A percentile compares a stretch with the other conserved stretches of the same genome.
These are phyloP conservation scores for Diplocarpon rosae DNA, from an alignment of 2,329 filamentous ascomycete species.

Conservation along the genomic window DNA sequence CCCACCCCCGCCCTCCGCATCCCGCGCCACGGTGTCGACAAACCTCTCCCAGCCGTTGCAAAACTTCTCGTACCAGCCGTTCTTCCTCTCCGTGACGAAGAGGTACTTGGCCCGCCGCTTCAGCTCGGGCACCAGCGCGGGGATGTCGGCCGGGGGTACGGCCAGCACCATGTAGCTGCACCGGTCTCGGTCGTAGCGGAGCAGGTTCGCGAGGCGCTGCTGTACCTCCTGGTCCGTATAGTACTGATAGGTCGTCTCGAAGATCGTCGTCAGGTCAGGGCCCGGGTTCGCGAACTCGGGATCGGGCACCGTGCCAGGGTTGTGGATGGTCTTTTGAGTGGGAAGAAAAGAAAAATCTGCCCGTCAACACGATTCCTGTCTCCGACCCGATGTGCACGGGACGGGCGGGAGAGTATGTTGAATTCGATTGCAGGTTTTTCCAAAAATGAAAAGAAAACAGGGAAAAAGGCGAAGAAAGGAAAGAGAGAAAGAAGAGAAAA, in stretches of 20 bases:
- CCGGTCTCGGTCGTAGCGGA: constrained; percentile 2
- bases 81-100: constrained; percentile 2
- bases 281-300: constrained; percentile 4
- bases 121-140: not conserved
- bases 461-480: too few relatives aligned
- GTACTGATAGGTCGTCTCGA: constrained; percentile 4
- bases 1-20: not conserved
- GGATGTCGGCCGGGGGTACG: not conserved
- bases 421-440: too few relatives aligned
- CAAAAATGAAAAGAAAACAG: too few relatives aligned
- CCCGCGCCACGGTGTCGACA: constrained; percentile 1
- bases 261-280: constrained; percentile 10
- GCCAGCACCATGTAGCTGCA: constrained; percentile 4
- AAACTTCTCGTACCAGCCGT: constrained; percentile 4
- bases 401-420: too few relatives aligned
- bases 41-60: constrained; percentile 2
- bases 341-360: too few relatives aligned
- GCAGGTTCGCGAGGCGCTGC: constrained; percentile 1
- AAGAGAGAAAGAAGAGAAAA: too few relatives aligned
- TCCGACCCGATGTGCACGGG: too few relatives aligned
- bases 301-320: constrained; percentile 13
- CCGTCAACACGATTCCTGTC: too few relatives aligned
- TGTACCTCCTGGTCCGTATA: constrained; percentile 2
- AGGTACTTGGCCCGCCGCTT: constrained; percentile 2
- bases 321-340: constrained; percentile 12